Evolutionary conservation across 352 stramenopile species (phyloP).

Genomic region (Poterioochromonas sp.): DNA sequence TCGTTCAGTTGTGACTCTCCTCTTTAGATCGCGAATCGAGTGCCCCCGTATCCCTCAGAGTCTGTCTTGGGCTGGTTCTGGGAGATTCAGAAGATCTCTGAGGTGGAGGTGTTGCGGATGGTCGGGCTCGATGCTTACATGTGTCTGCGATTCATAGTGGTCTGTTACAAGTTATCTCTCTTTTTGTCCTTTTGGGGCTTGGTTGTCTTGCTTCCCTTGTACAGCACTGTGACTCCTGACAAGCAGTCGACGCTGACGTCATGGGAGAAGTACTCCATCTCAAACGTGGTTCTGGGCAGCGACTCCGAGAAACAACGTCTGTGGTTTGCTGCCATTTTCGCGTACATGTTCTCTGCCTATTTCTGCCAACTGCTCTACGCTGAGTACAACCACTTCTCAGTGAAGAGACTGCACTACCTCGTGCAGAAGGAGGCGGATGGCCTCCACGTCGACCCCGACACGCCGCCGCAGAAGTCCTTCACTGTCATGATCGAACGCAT

Average conservation of each 20-base stretch:
- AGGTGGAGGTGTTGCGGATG: constrained; percentile 19
- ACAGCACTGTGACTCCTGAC: background rate
- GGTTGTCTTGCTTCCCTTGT: background rate
- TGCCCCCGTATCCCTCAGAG: constrained; percentile 5
- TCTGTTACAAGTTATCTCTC: background rate
- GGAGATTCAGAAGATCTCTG: constrained; percentile 9
- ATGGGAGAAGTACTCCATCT: background rate
- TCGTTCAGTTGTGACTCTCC: background rate
- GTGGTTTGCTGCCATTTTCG: constrained; percentile 8
- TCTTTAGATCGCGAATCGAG: background rate
- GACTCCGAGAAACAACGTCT: background rate
- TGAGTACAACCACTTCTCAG: constrained; percentile 19
- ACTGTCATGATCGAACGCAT: constrained; percentile 26
- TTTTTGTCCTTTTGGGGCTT: constrained; percentile 14
- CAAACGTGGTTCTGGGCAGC: background rate
- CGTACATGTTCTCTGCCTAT: constrained; percentile 20
- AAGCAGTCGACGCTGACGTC: too few relatives aligned
- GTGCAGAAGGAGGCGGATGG: background rate
- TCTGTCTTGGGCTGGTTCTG: background rate
- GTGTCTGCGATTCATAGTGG: background rate
- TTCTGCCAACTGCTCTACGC: constrained; percentile 17
- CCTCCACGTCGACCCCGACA: background rate
- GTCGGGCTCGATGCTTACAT: constrained; percentile 29
- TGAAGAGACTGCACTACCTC: constrained; percentile 7
- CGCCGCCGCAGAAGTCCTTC: constrained; percentile 6